A percentile compares a stretch with the other conserved stretches of the same genome.
phyloP scores from a whole-genome alignment of 768 basidiomycete species.

The Suillus variegatus region DNA sequence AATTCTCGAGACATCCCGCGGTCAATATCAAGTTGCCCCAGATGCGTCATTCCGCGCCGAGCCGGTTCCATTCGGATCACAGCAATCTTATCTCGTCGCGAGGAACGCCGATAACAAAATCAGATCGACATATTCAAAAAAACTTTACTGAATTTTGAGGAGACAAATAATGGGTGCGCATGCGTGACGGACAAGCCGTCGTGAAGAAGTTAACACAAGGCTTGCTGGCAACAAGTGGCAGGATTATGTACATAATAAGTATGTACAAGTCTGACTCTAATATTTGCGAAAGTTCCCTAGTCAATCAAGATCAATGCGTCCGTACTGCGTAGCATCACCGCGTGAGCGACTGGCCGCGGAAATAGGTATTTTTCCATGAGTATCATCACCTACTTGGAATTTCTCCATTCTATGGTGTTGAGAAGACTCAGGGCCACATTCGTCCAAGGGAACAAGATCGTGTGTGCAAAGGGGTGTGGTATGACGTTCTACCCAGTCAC shows the following conservation, averaged over 20 bases:
- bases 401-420: not conserved
- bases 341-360: conserved; percentile 2
- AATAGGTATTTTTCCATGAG: conserved; percentile 10
- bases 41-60: conserved; percentile 29
- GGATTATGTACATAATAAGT: not conserved
- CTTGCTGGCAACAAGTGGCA: not conserved
- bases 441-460: not conserved
- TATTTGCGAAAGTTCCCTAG: not conserved
- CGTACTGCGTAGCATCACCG: not conserved
- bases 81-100: conserved; percentile 26
- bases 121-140: not conserved
- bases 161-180: not conserved
- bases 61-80: conserved; percentile 29
- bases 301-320: not conserved
- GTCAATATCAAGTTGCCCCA: conserved; percentile 20
- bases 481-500: not conserved
- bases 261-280: not conserved
- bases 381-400: not conserved
- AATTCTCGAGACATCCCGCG: conserved; percentile 6
- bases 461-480: not conserved
- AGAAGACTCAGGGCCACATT: not conserved
- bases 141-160: not conserved
- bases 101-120: conserved; percentile 12
- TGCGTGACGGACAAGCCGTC: not conserved
- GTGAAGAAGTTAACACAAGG: not conserved